Evolutionary conservation across 805 yeast genomes (phyloP).

Genomic region (Ogataea henricii): DNA sequence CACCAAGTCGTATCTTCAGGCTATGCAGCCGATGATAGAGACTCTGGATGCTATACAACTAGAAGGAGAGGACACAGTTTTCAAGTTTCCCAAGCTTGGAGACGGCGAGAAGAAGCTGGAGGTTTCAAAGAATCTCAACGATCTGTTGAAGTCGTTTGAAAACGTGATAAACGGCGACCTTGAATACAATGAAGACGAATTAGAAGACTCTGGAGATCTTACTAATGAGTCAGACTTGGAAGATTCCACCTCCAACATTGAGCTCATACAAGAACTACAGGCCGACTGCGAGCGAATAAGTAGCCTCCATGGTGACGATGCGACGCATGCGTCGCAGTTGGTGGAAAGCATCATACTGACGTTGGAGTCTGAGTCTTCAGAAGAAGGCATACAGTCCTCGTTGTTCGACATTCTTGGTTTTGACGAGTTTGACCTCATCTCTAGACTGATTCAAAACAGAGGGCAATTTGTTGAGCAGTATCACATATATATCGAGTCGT

Average conservation of each 20-base stretch:
- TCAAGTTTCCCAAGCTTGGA: constrained; percentile 32
- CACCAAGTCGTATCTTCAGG: constrained; percentile 75
- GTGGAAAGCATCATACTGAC: constrained; percentile 35
- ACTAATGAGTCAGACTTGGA: constrained; percentile 8
- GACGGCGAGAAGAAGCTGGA: constrained; percentile 37
- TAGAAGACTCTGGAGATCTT: constrained; percentile 1
- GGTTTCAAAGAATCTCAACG: constrained; percentile 25
- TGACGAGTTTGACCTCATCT: constrained; percentile 80
- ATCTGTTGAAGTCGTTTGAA: constrained; percentile 35
- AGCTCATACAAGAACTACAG: constrained; percentile 22
- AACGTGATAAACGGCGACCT: constrained; percentile 18
- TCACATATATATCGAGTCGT: constrained; percentile 1
- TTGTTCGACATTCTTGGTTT: constrained; percentile 82
- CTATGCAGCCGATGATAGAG: constrained; percentile 72
- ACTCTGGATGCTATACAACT: constrained; percentile 39
- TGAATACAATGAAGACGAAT: constrained; percentile 20
- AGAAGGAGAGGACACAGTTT: constrained; percentile 23
- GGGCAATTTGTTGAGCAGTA: constrained; percentile 30
- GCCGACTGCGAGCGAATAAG: constrained; percentile 29
- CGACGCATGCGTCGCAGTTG: constrained; percentile 21
- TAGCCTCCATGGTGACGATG: constrained; percentile 31
- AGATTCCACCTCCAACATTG: constrained; percentile 6
- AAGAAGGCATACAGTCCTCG: constrained; percentile 66
- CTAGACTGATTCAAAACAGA: constrained; percentile 56
- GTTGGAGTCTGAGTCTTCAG: constrained; percentile 41